Evolutionary conservation across 225 moss, liverwort and hornwort species (phyloP), one percentile per base, ranked within the genome.

Genomic region (Polytrichum commune): DNA sequence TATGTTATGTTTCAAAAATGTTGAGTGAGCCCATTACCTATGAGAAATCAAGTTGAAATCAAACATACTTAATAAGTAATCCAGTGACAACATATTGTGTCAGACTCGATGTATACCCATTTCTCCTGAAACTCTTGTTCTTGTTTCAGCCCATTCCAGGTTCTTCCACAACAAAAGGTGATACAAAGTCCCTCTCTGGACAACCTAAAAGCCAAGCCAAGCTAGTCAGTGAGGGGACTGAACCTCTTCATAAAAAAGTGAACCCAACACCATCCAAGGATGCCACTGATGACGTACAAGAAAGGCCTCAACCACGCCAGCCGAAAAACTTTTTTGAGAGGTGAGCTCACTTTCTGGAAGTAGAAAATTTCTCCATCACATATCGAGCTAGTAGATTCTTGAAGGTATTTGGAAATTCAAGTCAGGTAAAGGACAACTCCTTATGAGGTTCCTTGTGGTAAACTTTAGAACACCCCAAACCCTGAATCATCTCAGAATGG

Each of bases 321-420:
- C 73, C 88, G 61, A 88, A 76, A 32, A 88, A 82, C 60, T 88
- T 88, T 74, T 88, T 88, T 64, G 88, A 88, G 70, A 88, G 88
- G 88, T 88, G 30, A 69, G 68, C 32, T n/a, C n/a, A 22, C 58
- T 46, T 46, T 46, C 35, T 46, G 13, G 38, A 46, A 46, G 16
- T 46, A 46, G 46, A 46, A 46, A 46, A 46, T 46, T 32, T 46
- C 46, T 46, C 46, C 46, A 1, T 46, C 13, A 16, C 46, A 46
- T 16, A 10, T 46, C 4, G 46, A 46, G 35, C 35, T 2, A 35
- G 35, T 35, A 46, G 10, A 46, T 46, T 46, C 13, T 46, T 46
- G 16, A 13, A 46, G 46, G 16, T 46, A 7, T 10, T 46, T 16
- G 1, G 16, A 46, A 13, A 46, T 16, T 46, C 13, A 46, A 10